Conservation (phyloP, 2,329 filamentous ascomycete species). For the Teratosphaeria gauchensis region DNA sequence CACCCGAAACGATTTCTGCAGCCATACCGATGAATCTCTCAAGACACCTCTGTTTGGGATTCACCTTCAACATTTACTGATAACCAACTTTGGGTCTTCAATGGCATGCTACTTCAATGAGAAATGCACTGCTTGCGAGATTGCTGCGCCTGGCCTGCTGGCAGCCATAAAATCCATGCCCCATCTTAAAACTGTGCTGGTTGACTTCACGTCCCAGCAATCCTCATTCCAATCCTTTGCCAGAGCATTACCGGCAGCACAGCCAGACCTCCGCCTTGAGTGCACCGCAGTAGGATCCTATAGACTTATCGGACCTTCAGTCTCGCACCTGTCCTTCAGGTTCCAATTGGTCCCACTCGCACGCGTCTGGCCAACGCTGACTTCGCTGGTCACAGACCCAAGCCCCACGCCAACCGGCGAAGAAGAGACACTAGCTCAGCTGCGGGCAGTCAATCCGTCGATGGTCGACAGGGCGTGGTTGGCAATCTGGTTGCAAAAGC, state of each 20-base stretch:
- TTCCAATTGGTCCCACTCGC: slow-evolving; percentile 4
- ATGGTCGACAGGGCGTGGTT: not conserved
- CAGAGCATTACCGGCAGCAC: not conserved
- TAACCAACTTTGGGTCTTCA: slow-evolving; percentile 6
- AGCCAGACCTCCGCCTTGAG: not conserved
- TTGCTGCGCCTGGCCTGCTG: slow-evolving; percentile 1
- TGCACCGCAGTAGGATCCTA: slow-evolving; percentile 1
- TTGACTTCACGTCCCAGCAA: slow-evolving; percentile 3
- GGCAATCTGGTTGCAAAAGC: not conserved
- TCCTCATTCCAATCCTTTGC: slow-evolving; percentile 1
- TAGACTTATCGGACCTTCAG: not conserved
- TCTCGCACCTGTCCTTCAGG: slow-evolving; percentile 1
- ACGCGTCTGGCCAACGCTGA: slow-evolving; percentile 1
- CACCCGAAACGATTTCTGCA: slow-evolving; percentile 8
- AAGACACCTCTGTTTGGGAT: slow-evolving; percentile 1
- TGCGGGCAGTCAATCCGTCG: not conserved
- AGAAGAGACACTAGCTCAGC: slow-evolving; percentile 49
- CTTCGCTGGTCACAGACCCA: not conserved
- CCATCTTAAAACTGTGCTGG: slow-evolving; percentile 2
- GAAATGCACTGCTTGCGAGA: slow-evolving; percentile 4
- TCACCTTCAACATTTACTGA: slow-evolving; percentile 3
- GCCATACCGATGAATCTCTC: slow-evolving; percentile 1
- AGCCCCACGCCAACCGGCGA: not conserved
- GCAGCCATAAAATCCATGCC: slow-evolving; percentile 2
- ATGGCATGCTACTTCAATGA: slow-evolving; percentile 4